Conservation (phyloP, 2,329 filamentous ascomycete genomes). For the Fusarium chaquense region DNA sequence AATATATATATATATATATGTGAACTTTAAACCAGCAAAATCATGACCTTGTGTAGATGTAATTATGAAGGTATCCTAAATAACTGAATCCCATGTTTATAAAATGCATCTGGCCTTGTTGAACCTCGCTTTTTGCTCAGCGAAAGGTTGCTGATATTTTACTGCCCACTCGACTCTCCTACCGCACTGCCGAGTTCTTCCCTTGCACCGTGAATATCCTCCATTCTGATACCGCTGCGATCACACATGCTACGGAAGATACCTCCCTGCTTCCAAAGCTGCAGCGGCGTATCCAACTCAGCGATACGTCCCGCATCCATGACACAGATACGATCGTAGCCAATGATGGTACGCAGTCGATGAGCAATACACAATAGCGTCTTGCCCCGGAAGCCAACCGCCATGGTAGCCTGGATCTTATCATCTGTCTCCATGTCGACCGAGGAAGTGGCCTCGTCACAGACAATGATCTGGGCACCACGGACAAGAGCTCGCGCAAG, state of each 20-base stretch:
- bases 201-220: slow-evolving; percentile 64
- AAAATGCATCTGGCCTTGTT: slow-evolving; percentile 2
- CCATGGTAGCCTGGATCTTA: slow-evolving; percentile 93
- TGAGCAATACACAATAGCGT: slow-evolving; percentile 95
- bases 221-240: slow-evolving; percentile 77
- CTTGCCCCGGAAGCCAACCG: slow-evolving; percentile 84
- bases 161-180: slow-evolving; percentile 25
- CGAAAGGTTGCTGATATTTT: not conserved
- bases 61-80: not conserved
- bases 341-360: slow-evolving; percentile 89
- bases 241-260: slow-evolving; percentile 95
- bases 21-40: not conserved
- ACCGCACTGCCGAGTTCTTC: slow-evolving; percentile 49
- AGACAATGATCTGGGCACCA: slow-evolving; percentile 90
- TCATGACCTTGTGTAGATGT: not conserved
- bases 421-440: slow-evolving; percentile 98
- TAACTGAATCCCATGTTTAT: not conserved
- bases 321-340: slow-evolving; percentile 95
- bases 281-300: slow-evolving; percentile 82
- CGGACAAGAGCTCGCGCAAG: slow-evolving; percentile 91
- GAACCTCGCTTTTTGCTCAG: not conserved
- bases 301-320: slow-evolving; percentile 92
- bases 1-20: slow-evolving; percentile 10
- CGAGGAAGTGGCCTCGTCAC: slow-evolving; percentile 92
- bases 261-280: slow-evolving; percentile 77